These are phyloP conservation scores for Colletotrichum costaricense DNA, from an alignment of 2,329 filamentous ascomycete species.

Conservation along the genomic window DNA sequence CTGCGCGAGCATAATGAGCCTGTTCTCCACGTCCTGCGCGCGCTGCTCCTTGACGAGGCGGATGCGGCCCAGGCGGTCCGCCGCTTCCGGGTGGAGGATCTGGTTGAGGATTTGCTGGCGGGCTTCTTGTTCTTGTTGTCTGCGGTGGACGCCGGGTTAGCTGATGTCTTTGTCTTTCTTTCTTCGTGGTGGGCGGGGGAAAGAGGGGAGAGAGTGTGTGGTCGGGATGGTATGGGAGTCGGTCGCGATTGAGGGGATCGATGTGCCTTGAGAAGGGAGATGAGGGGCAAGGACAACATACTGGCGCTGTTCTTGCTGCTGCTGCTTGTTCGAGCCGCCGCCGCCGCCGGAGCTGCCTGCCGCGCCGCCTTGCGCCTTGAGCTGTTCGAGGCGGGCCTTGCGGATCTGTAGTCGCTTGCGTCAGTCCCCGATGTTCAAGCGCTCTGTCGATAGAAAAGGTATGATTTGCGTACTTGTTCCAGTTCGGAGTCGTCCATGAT, in stretches of 20 bases:
- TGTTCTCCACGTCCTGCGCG: conserved; percentile 90
- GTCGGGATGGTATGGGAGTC: too few relatives aligned
- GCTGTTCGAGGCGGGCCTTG: conserved; percentile 91
- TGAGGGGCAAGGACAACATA: conserved; percentile 37
- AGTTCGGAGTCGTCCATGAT: conserved; percentile 58
- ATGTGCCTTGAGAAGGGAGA: background rate
- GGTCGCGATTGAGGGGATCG: too few relatives aligned
- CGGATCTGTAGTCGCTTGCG: conserved; percentile 72
- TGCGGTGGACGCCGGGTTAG: conserved; percentile 40
- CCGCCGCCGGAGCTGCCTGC: conserved; percentile 54
- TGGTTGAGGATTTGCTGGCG: conserved; percentile 84
- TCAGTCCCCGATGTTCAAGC: background rate
- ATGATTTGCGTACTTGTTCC: conserved; percentile 45
- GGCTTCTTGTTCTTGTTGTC: conserved; percentile 70
- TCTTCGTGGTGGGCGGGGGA: background rate
- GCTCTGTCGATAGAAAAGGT: too few relatives aligned
- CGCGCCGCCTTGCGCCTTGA: conserved; percentile 76
- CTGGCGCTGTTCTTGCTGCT: conserved; percentile 66
- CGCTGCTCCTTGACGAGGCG: conserved; percentile 94
- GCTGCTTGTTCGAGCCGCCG: conserved; percentile 66
- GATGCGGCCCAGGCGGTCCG: conserved; percentile 93
- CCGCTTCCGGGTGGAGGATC: conserved; percentile 93
- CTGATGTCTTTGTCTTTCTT: conserved; percentile 17
- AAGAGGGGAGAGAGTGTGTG: too few relatives aligned
- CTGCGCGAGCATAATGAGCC: conserved; percentile 91